A percentile compares a stretch with the other conserved stretches of the same genome.
Evolutionary conservation across 75 land plant species (phyloP).

Genomic region (Chamaecyparis obtusa): DNA sequence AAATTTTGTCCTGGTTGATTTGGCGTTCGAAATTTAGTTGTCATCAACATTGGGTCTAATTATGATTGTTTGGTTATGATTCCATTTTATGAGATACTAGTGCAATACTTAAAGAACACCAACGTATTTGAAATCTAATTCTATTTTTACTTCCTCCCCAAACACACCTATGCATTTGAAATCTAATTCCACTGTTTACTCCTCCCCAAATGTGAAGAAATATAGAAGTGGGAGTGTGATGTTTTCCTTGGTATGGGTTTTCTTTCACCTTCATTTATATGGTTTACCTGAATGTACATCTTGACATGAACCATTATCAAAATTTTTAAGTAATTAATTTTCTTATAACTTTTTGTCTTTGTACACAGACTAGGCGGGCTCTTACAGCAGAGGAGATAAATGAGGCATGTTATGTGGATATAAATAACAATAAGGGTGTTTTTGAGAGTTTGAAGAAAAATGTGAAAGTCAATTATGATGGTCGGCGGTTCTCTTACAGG

Average conservation of each 20-base stretch:
- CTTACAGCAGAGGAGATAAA: conserved; percentile 79
- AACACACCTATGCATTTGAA: not conserved
- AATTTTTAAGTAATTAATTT: not conserved
- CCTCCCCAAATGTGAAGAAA: not conserved
- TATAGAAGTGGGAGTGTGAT: not conserved
- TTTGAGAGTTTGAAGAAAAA: conserved; percentile 93
- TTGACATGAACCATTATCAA: not conserved
- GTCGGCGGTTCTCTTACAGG: conserved; percentile 81
- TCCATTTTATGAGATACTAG: not conserved
- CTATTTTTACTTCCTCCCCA: not conserved
- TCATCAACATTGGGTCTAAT: not conserved
- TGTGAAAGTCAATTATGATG: conserved; percentile 89
- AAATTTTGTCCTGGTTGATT: not conserved
- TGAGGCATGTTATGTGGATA: conserved; percentile 82
- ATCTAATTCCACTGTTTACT: not conserved
- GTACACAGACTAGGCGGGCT: conserved; percentile 76
- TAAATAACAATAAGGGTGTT: conserved; percentile 77
- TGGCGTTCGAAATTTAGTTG: not conserved
- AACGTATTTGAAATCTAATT: not conserved
- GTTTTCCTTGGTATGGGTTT: not conserved
- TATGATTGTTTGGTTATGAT: not conserved
- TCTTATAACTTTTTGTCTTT: not conserved
- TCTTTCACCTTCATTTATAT: not conserved
- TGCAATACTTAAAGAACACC: not conserved
- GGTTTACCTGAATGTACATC: not conserved